phyloP scores from a whole-genome alignment of 345 rosid genomes.

The Erysimum cheiranthoides region DNA sequence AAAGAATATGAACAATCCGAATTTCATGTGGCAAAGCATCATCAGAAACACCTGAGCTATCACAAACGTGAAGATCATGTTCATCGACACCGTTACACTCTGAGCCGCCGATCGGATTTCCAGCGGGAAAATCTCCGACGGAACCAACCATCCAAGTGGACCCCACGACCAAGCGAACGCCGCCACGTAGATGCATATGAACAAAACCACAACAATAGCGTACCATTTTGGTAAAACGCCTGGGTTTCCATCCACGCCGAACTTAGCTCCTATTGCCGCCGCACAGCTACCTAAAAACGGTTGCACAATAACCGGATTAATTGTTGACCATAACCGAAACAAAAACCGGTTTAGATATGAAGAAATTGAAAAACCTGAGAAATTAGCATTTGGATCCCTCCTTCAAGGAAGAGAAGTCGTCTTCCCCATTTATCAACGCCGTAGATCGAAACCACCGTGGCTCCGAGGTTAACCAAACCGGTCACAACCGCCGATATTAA shows the following conservation, averaged over 20 bases:
- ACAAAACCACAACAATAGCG: slow-evolving; percentile 77
- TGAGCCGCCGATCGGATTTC: slow-evolving; percentile 94
- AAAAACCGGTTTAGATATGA: not conserved
- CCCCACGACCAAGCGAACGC: slow-evolving; percentile 99
- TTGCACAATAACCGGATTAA: not conserved
- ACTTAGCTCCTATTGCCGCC: slow-evolving; percentile 81
- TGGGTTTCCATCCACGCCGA: slow-evolving; percentile 68
- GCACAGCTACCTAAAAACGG: slow-evolving; percentile 52
- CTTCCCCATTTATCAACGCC: slow-evolving; percentile 92
- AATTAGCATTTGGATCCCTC: slow-evolving; percentile 83
- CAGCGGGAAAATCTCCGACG: slow-evolving; percentile 88
- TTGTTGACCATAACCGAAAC: not conserved
- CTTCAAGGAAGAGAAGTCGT: slow-evolving; percentile 78
- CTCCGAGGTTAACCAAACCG: slow-evolving; percentile 66
- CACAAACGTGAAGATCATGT: slow-evolving; percentile 83
- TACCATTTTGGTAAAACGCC: slow-evolving; percentile 83
- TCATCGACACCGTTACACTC: slow-evolving; percentile 83
- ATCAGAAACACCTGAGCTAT: slow-evolving; percentile 76
- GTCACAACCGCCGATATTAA: slow-evolving; percentile 89
- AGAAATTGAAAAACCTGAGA: slow-evolving; percentile 64
- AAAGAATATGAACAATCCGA: slow-evolving; percentile 53
- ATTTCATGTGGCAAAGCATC: slow-evolving; percentile 87
- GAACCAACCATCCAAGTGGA: slow-evolving; percentile 93
- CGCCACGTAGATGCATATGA: slow-evolving; percentile 80
- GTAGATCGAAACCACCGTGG: slow-evolving; percentile 74